Conservation (phyloP, 257 asterid species). For the Solanum paucissectum region DNA sequence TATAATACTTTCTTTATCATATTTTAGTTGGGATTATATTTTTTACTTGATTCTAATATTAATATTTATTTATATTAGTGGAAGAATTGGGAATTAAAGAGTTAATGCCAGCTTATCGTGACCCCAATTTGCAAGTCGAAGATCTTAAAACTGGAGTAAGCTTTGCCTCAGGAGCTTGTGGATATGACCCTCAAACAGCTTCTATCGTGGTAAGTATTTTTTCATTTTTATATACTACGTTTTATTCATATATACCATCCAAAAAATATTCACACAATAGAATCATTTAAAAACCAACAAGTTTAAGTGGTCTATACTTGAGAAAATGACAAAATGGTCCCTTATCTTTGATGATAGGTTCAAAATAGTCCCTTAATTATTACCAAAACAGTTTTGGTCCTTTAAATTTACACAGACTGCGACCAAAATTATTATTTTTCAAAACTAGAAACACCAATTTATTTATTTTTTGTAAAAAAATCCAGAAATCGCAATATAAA, state of each 20-base stretch:
- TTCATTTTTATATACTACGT: not conserved
- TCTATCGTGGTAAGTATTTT: constrained; percentile 13
- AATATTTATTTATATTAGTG: constrained; percentile 9
- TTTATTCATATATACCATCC: not conserved
- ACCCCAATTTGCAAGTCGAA: constrained; percentile 30
- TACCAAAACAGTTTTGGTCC: not conserved
- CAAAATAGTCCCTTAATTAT: not conserved
- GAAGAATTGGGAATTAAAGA: constrained; percentile 50
- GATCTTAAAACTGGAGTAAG: constrained; percentile 68
- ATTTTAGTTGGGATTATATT: not conserved
- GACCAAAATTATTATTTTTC: too few species aligned
- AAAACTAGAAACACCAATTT: too few species aligned
- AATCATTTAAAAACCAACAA: not conserved
- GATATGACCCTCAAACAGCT: constrained; percentile 59
- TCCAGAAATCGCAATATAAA: not conserved
- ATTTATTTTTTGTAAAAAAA: fast-evolving
- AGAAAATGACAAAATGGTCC: not conserved
- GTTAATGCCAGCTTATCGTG: constrained; percentile 42
- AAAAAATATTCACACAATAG: not conserved
- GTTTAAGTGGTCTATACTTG: not conserved
- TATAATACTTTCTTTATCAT: not conserved
- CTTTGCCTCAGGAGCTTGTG: constrained; percentile 62
- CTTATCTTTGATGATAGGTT: not conserved
- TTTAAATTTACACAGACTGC: not conserved
- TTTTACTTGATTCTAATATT: not conserved